Evolutionary conservation across 192 early-diverging fungal species (phyloP), one percentile per base, ranked within the genome.

Genomic region (Backusella mclennaniae): DNA sequence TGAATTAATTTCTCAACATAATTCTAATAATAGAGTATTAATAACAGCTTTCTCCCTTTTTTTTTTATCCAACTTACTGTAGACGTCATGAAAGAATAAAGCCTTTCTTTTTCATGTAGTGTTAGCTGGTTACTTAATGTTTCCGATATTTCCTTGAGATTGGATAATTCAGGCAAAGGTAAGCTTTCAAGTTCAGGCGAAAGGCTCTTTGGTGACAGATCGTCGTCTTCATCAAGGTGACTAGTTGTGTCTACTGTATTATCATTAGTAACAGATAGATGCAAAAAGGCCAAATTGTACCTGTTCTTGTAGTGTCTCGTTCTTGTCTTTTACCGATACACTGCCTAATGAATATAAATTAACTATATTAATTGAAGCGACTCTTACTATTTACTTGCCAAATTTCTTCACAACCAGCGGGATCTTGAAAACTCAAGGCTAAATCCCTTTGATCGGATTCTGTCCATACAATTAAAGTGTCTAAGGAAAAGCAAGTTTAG

Each of bases 401-500:
- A 68, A 96, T 89, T 36, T 94, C 92, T 29, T 87, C 82, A 72
- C 96, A 97, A 59, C 95, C 96, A n/a, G 89, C 92, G 49, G 89
- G 87, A 76, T 95, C 93, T 85, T 97, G 94, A 84, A 99, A 99
- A 76, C 95, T 96, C 33, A 99, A 86, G 11, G 97, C 97, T 36
- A 97, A 83, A 79, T 99, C 96, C 35, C 87, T 78, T 14, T 90
- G 90, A 46, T 89, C 87, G 17, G 86, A 83, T 78, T 96, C 93
- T 8, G 91, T 89, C 96, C 97, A 98, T n/a, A 96, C 92, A 85
- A 98, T 95, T 74, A 97, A 82, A 36, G 97, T 97, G 31, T 93
- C 96, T 95, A 90, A 77, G 72, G 66, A 46, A 39, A 69, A 29
- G 17, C n/a, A 49, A 49, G 46, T 7, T 49, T 35, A 39, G 23